Conservation (phyloP, 2,329 filamentous ascomycete species). For the Phyllosticta ampelicida region DNA sequence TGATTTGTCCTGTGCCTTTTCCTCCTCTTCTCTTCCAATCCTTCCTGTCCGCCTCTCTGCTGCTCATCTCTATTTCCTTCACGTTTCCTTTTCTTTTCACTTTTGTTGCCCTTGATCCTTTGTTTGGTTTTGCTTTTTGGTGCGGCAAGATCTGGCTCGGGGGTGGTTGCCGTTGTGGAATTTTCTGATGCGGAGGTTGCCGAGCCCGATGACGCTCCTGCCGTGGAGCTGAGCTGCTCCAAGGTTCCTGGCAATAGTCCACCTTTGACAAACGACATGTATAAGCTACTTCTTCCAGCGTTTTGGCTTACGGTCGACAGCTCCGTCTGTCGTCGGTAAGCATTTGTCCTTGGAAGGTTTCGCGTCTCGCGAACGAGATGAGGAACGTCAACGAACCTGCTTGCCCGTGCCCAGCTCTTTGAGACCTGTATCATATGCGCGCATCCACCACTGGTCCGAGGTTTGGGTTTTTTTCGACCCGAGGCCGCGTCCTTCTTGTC, state of each 20-base stretch:
- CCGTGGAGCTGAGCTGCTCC: slow-evolving; percentile 8
- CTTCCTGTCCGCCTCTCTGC: slow-evolving; percentile 3
- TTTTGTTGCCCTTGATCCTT: slow-evolving; percentile 9
- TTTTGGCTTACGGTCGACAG: slow-evolving; percentile 36
- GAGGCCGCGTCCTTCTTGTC: slow-evolving; percentile 69
- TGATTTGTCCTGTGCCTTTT: slow-evolving; percentile 12
- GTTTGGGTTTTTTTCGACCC: slow-evolving; percentile 58
- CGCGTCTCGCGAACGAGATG: not conserved
- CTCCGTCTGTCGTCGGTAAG: slow-evolving; percentile 39
- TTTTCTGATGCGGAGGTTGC: slow-evolving; percentile 12
- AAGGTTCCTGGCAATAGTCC: slow-evolving; percentile 66
- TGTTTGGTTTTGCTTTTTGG: slow-evolving; percentile 20
- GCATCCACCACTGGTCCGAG: slow-evolving; percentile 91
- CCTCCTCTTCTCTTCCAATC: slow-evolving; percentile 6
- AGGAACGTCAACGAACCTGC: slow-evolving; percentile 32
- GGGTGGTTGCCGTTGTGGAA: slow-evolving; percentile 11
- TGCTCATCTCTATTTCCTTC: not conserved
- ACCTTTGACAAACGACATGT: slow-evolving; percentile 76
- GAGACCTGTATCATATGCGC: slow-evolving; percentile 83
- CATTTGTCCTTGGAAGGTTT: not conserved
- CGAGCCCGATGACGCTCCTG: not conserved
- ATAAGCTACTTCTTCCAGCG: slow-evolving; percentile 50
- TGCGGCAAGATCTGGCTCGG: not conserved
- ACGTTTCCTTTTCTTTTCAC: slow-evolving; percentile 15
- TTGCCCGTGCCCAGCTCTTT: slow-evolving; percentile 58